A percentile compares a stretch with the other conserved stretches of the same genome.
These are phyloP conservation scores for Saccharomycopsis synnaedendra DNA, from an alignment of 805 yeast genomes.

Conservation along the genomic window DNA sequence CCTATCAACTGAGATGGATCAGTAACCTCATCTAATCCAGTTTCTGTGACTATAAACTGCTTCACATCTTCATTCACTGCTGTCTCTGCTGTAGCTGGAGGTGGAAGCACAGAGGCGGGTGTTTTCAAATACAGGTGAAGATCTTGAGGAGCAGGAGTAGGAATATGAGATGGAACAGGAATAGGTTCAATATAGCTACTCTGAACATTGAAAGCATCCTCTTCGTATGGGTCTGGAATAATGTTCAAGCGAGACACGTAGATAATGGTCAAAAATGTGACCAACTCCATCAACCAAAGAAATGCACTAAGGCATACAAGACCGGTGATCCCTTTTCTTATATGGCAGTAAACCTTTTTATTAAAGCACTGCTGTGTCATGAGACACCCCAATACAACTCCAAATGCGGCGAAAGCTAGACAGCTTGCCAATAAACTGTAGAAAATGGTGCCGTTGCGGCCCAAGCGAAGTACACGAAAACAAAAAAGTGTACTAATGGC, in stretches of 20 bases:
- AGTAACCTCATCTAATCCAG: constrained; percentile 10
- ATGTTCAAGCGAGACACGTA: constrained; percentile 13
- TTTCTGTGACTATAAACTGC: constrained; percentile 14
- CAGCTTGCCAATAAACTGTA: constrained; percentile 7
- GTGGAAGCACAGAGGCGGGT: background rate
- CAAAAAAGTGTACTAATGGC: constrained; percentile 9
- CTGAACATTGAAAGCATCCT: background rate
- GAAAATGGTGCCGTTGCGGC: constrained; percentile 10
- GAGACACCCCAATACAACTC: constrained; percentile 11
- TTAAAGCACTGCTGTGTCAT: constrained; percentile 10
- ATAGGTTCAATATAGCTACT: background rate
- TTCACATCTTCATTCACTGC: background rate
- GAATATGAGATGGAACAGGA: background rate
- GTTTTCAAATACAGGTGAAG: constrained; percentile 3
- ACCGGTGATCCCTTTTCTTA: constrained; percentile 14
- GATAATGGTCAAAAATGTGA: constrained; percentile 13
- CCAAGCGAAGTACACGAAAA: constrained; percentile 11
- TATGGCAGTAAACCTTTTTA: constrained; percentile 7
- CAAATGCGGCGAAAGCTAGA: constrained; percentile 15
- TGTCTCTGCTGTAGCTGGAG: background rate
- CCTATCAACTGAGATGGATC: constrained; percentile 7
- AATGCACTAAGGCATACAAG: constrained; percentile 15
- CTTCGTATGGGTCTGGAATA: constrained; percentile 10
- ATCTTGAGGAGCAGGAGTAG: background rate
- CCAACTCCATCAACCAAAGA: constrained; percentile 15